Percentiles rank a stretch among this genome's conserved stretches.
Conservation (phyloP, 305 asterid genomes). For the Fraxinus paxiana region DNA sequence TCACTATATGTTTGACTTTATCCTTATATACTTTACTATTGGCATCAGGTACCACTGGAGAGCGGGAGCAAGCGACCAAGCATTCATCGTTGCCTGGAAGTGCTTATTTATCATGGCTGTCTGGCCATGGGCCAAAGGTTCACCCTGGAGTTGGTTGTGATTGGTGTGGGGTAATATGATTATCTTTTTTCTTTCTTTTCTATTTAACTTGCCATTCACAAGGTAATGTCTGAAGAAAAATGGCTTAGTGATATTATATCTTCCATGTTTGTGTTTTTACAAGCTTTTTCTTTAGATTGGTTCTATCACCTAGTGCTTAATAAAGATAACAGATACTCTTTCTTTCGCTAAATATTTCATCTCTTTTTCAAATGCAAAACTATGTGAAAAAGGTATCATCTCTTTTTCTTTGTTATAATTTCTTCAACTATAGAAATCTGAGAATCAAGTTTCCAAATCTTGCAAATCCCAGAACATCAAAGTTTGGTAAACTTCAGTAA, state of each 20-base stretch:
- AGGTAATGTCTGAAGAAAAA: not conserved
- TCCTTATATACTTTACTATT: conserved; percentile 13
- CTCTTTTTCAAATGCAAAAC: not conserved
- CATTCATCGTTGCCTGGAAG: conserved; percentile 13
- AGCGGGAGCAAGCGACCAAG: conserved; percentile 23
- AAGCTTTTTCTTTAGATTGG: not conserved
- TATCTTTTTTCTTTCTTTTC: not conserved
- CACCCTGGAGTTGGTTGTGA: conserved; percentile 65
- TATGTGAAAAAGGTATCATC: not conserved
- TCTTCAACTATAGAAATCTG: not conserved
- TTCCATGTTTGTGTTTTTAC: not conserved
- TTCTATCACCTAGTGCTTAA: not conserved
- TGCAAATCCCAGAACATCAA: not conserved
- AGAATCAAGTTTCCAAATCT: not conserved
- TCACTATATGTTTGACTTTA: not conserved
- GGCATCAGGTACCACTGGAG: conserved; percentile 29
- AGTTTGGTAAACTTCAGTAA: not conserved
- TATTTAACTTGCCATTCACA: not conserved
- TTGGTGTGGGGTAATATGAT: conserved; percentile 63
- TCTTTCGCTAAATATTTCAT: not conserved
- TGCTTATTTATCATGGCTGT: conserved; percentile 17
- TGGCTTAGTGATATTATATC: not conserved
- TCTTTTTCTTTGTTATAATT: not conserved
- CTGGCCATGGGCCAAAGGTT: conserved; percentile 30
- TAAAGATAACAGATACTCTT: not conserved